Conservation (phyloP, 1,284 basidiomycete species). For the Entoloma clypeatum region DNA sequence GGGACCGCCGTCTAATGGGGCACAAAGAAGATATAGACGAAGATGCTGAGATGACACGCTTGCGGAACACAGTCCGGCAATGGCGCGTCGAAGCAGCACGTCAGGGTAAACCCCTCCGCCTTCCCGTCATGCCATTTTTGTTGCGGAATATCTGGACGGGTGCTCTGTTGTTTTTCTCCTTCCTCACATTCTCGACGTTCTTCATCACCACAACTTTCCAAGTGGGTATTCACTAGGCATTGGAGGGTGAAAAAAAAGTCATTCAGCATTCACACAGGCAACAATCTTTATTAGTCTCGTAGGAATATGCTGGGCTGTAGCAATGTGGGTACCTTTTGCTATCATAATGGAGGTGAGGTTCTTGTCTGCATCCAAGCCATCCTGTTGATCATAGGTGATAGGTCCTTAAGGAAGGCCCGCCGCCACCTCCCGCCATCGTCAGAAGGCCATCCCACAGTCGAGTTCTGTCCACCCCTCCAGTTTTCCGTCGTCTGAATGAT, state of each 20-base stretch:
- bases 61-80: slow-evolving; percentile 66
- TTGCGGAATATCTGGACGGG: slow-evolving; percentile 90
- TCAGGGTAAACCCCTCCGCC: slow-evolving; percentile 64
- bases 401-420: slow-evolving; percentile 77
- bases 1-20: slow-evolving; percentile 73
- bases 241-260: background rate
- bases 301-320: slow-evolving; percentile 93
- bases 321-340: slow-evolving; percentile 88
- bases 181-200: slow-evolving; percentile 80
- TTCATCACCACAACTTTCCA: slow-evolving; percentile 75
- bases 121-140: slow-evolving; percentile 86
- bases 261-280: slow-evolving; percentile 44
- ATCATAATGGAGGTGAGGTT: slow-evolving; percentile 86
- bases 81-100: slow-evolving; percentile 81
- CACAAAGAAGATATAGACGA: slow-evolving; percentile 69
- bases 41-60: slow-evolving; percentile 65
- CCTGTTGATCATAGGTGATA: slow-evolving; percentile 28
- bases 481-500: slow-evolving; percentile 28
- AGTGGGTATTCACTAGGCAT: too few relatives aligned
- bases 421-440: slow-evolving; percentile 20
- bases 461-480: slow-evolving; percentile 37
- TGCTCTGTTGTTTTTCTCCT: slow-evolving; percentile 74
- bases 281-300: slow-evolving; percentile 78
- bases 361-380: background rate
- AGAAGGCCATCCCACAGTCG: slow-evolving; percentile 36